Evolutionary conservation across 202 grass and related monocot genomes (phyloP).

Genomic region (Saccharum hybrid): DNA sequence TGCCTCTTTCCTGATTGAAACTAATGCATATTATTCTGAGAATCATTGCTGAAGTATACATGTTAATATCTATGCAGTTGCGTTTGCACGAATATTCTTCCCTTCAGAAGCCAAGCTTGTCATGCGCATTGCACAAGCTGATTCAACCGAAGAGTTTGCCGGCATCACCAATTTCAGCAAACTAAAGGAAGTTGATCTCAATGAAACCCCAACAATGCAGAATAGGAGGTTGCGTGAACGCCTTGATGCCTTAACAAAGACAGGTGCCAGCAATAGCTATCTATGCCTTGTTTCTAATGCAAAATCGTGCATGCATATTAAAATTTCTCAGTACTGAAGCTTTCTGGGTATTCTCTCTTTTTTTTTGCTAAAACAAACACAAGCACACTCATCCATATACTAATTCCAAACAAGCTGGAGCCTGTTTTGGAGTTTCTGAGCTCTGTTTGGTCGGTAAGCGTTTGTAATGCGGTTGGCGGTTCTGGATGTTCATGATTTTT

Average conservation of each 20-base stretch:
- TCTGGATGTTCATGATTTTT: too few relatives aligned
- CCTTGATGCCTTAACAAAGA: slow-evolving; percentile 63
- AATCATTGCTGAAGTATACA: slow-evolving; percentile 27
- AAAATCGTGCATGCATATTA: not conserved
- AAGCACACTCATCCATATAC: not conserved
- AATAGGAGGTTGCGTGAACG: slow-evolving; percentile 63
- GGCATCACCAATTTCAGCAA: slow-evolving; percentile 56
- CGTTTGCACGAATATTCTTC: slow-evolving; percentile 69
- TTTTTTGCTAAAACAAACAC: not conserved
- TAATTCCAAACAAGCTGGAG: not conserved
- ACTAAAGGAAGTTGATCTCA: slow-evolving; percentile 69
- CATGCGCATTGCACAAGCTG: slow-evolving; percentile 68
- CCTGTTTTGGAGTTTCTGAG: too few relatives aligned
- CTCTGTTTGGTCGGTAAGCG: too few relatives aligned
- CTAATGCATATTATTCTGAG: slow-evolving; percentile 17
- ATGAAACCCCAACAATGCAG: slow-evolving; percentile 68
- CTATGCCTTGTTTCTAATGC: not conserved
- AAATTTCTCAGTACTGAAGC: not conserved
- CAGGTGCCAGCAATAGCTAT: slow-evolving; percentile 46
- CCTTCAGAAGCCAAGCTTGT: slow-evolving; percentile 70
- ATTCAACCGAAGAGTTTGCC: slow-evolving; percentile 62
- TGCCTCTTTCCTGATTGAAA: slow-evolving; percentile 24
- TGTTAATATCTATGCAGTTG: slow-evolving; percentile 47
- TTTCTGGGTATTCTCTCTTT: not conserved
- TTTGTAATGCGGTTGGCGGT: too few relatives aligned